Base-by-base conservation (phyloP, 169 alveolate genomes). In the Cryptosporidium tyzzeri region DNA sequence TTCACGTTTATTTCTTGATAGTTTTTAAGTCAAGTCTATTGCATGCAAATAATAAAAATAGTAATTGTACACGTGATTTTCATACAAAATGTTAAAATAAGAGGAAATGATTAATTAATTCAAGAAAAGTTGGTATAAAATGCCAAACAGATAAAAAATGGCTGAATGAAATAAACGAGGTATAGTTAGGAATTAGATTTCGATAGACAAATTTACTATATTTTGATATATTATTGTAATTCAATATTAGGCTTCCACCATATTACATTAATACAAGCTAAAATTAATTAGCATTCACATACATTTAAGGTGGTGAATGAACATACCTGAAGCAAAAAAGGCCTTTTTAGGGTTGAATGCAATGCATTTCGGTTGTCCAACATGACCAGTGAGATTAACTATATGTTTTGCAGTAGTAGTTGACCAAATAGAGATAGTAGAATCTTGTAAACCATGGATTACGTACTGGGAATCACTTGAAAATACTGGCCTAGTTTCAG, bases 381-480 rank as follows among this genome's bases (percentile, higher is more conserved):
- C 74, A 8, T 80, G 89, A 0, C 89, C 89, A 9, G 37, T 21
- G 5, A 80, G 59, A 23, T 41, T 80, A n/a, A 23, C 44, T 26
- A 80, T 39, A 16, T 61, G 89, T 12, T 62, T 41, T 61, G 61
- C 89, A 12, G 73, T 80, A 44, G 48, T 41, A 33, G 89, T 44
- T 1, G 89, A 80, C 89, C 89, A 80, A 9, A 80, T 39, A 7
- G 71, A 45, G 7, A 80, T 65, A 5, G 68, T 41, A 0, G 89
- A 23, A 48, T 80, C 89, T 2, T 59, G 65, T 18, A 80, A 44
- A 16, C 89, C 74, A 12, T 80, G 75, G 48, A 80, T 59, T 35
- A 80, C 50, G 41, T 61, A 80, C 26, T 80, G 89, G 55, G 89
- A 80, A 31, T 80, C 89, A n/a, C 89, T 80, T 61, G 89, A 80